These are phyloP conservation scores for Onygena corvina DNA, from an alignment of 2,329 filamentous ascomycete species.

Conservation along the genomic window DNA sequence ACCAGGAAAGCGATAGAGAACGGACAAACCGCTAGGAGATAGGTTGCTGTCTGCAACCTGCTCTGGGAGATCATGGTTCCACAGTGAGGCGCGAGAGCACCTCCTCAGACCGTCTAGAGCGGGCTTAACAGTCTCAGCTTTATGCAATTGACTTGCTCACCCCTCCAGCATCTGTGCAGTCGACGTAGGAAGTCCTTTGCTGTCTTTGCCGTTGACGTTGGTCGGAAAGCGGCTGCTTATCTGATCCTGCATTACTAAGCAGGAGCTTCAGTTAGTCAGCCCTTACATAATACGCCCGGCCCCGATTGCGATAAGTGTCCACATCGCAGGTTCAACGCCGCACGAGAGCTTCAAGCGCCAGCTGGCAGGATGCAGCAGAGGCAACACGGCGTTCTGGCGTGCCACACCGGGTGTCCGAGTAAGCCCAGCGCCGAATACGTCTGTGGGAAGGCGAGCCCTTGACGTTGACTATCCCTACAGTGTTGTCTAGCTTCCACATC, in stretches of 20 bases:
- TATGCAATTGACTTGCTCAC: background rate
- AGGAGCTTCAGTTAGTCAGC: background rate
- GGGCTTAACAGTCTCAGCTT: background rate
- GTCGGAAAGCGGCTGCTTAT: too few relatives aligned
- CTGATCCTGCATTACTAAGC: too few relatives aligned
- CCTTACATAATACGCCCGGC: too few relatives aligned
- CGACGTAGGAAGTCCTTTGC: too few relatives aligned
- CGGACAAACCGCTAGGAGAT: slow-evolving; percentile 50
- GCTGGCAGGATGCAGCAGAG: slow-evolving; percentile 2
- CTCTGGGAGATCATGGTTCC: slow-evolving; percentile 43
- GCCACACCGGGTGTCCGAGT: background rate
- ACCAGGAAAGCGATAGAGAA: slow-evolving; percentile 56
- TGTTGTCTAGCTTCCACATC: background rate
- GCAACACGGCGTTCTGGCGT: background rate
- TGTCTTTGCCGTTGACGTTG: too few relatives aligned
- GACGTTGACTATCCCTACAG: too few relatives aligned
- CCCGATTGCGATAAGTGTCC: slow-evolving; percentile 2
- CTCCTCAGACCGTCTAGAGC: background rate
- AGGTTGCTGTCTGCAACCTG: slow-evolving; percentile 45
- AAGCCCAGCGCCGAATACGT: background rate
- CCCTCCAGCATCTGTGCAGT: too few relatives aligned
- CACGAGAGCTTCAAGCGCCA: background rate
- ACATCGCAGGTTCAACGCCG: background rate
- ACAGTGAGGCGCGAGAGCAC: background rate
- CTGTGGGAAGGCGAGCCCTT: too few relatives aligned